Conservation (phyloP, 768 basidiomycete species). For the Phlegmacium glaucopus region DNA sequence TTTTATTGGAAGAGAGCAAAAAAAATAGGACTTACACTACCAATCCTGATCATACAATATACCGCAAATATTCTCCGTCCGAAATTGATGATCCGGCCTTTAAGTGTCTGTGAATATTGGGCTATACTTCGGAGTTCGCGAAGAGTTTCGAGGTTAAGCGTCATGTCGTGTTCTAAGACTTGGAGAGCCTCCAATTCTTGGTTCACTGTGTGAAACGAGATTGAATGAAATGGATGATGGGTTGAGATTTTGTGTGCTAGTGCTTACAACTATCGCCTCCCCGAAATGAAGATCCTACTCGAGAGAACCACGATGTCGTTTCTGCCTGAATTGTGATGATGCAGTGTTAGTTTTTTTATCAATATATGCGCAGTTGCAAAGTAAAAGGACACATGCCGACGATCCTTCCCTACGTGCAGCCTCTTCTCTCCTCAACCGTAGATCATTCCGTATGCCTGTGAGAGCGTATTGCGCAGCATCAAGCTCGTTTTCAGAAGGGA, state of each 20-base stretch:
- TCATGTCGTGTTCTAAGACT: slow-evolving; percentile 68
- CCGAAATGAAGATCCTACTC: slow-evolving; percentile 47
- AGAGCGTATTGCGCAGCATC: slow-evolving; percentile 55
- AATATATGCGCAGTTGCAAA: no score
- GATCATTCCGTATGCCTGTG: slow-evolving; percentile 56
- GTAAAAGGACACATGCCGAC: neutral
- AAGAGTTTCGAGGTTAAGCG: slow-evolving; percentile 48
- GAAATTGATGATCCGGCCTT: slow-evolving; percentile 46
- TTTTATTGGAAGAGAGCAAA: neutral
- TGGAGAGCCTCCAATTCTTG: slow-evolving; percentile 66
- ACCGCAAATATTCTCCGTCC: slow-evolving; percentile 55
- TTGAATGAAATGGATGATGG: no score
- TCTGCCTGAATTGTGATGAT: no score
- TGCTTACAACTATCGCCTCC: slow-evolving; percentile 39
- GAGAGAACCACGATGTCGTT: slow-evolving; percentile 41
- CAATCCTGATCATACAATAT: slow-evolving; percentile 62
- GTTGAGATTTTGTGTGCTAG: no score
- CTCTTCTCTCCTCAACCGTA: slow-evolving; percentile 37
- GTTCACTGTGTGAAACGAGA: slow-evolving; percentile 26
- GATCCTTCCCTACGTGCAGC: slow-evolving; percentile 17
- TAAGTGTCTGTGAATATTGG: slow-evolving; percentile 49
- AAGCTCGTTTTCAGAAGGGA: slow-evolving; percentile 51
- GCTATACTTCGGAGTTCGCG: slow-evolving; percentile 46
- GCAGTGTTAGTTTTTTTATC: no score
- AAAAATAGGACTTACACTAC: slow-evolving; percentile 45